phyloP scores from a whole-genome alignment of 2,329 filamentous ascomycete genomes.

The Diaporthe caulivora region DNA sequence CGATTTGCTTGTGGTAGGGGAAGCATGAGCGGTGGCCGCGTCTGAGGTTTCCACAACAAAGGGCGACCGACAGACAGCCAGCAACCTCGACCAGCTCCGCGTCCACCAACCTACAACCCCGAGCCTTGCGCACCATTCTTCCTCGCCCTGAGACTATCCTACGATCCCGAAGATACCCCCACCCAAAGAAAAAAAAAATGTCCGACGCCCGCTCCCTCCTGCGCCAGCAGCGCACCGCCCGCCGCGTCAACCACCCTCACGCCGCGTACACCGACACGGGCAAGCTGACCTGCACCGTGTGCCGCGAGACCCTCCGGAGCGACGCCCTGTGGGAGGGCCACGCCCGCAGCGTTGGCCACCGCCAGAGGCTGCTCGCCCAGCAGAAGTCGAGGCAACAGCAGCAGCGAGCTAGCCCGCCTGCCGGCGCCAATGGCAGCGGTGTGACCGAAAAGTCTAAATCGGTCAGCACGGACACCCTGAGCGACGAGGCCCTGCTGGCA shows the following conservation, averaged over 20 bases:
- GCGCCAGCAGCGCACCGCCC: slow-evolving; percentile 80
- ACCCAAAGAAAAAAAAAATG: no score
- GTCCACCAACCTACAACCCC: no score
- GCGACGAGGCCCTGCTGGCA: slow-evolving; percentile 45
- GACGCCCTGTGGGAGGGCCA: slow-evolving; percentile 78
- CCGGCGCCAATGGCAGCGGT: slow-evolving; percentile 40
- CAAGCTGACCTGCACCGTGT: slow-evolving; percentile 76
- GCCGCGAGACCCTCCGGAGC: slow-evolving; percentile 73
- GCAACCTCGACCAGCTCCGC: neutral
- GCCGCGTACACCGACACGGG: slow-evolving; percentile 77
- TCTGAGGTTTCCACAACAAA: neutral
- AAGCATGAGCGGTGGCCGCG: slow-evolving; percentile 6
- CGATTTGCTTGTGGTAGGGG: no score
- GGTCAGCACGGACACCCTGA: slow-evolving; percentile 42
- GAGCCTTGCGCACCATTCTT: no score
- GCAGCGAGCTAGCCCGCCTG: slow-evolving; percentile 40
- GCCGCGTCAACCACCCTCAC: slow-evolving; percentile 78
- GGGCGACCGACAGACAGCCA: no score
- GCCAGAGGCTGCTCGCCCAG: slow-evolving; percentile 49
- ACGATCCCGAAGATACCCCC: slow-evolving; percentile 1
- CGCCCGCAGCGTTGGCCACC: slow-evolving; percentile 62
- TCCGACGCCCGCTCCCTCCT: slow-evolving; percentile 84
- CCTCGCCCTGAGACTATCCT: neutral
- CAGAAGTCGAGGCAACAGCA: slow-evolving; percentile 43
- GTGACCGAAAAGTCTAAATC: slow-evolving; percentile 31